Evolutionary conservation across 2,329 filamentous ascomycete species (phyloP), one percentile per base, ranked within the genome.

Genomic region (Polychaeton citri): DNA sequence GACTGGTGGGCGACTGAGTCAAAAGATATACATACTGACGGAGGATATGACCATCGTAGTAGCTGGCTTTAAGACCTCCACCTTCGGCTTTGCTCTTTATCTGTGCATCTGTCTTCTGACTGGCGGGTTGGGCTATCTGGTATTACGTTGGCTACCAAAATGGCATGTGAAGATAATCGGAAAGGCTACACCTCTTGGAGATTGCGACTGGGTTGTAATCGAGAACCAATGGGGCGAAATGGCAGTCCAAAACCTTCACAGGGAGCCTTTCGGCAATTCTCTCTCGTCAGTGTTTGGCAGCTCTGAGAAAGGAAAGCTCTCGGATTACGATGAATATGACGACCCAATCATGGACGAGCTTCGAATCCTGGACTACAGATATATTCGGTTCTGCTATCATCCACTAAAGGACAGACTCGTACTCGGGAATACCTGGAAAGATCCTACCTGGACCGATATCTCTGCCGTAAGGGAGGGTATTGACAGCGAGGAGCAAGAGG

Each of bases 161-260:
- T 93, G 84, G 84, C 77, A 83, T 49, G 78, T 96, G 34, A 71
- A 70, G 33, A 55, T 96, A 30, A 67, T 83, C 28, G 90, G 90
- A 19, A 71, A 65, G 36, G 63, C 76, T 4, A 74, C 73, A 12
- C 67, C 82, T 2, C 65, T 98, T 19, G 69, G 71, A 36, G 74
- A 81, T 37, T 90, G 84, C 51, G 71, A 82, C 40, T 98, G 92
- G 90, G 79, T 94, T 30, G 87, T 93, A 19, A 74, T 96, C 44
- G 90, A 95, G 71, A 95, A 98, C 52, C 86, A 96, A 69, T 96
- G 90, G 88, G 81, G 82, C 34, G 88, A 96, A 58, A 81, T 96
- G 58, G 69, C 72, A 9, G 73, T 90, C n/a, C 73, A 93, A 50
- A 54, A 76, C 34, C 69, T 96, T 9, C 67, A 69, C 39, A 65